Evolutionary conservation across 805 yeast genomes (phyloP).

Genomic region (Saccharomycopsis lassenensis): DNA sequence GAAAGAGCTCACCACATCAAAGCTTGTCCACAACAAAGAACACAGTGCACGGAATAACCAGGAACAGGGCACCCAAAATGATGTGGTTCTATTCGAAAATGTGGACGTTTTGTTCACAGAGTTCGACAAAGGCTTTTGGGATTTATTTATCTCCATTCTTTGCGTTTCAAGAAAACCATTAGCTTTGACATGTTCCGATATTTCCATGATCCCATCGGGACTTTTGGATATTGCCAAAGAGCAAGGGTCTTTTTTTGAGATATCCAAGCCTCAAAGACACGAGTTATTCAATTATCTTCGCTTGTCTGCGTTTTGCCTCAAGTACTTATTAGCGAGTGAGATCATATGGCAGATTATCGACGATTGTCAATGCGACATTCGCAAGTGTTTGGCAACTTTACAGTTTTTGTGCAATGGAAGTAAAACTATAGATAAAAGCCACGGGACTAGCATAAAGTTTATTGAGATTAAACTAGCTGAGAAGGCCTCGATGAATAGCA

Average conservation of each 20-base stretch:
- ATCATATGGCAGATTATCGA: conserved; percentile 24
- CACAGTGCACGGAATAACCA: conserved; percentile 16
- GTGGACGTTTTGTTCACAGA: conserved; percentile 70
- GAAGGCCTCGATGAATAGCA: neutral
- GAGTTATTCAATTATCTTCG: conserved; percentile 30
- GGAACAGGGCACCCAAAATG: conserved; percentile 34
- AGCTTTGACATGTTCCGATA: conserved; percentile 50
- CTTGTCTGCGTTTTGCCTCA: conserved; percentile 29
- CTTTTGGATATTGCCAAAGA: conserved; percentile 35
- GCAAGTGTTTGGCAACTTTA: conserved; percentile 35
- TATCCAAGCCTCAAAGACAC: conserved; percentile 19
- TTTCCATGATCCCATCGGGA: conserved; percentile 35
- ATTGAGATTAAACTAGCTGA: no score
- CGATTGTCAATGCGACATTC: conserved; percentile 30
- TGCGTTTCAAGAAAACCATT: conserved; percentile 58
- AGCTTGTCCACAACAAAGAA: conserved; percentile 43
- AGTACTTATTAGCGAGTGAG: conserved; percentile 25
- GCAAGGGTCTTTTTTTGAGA: conserved; percentile 31
- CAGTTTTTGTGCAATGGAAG: conserved; percentile 28
- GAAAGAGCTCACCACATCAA: conserved; percentile 76
- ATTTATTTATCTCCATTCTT: conserved; percentile 49
- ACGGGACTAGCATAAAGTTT: no score
- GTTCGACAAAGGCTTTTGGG: conserved; percentile 76
- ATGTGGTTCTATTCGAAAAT: conserved; percentile 74
- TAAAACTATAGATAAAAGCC: neutral